A percentile compares a stretch with the other conserved stretches of the same genome.
These are phyloP conservation scores for Fagus sylvatica DNA, from an alignment of 306 rosid species.

Conservation along the genomic window DNA sequence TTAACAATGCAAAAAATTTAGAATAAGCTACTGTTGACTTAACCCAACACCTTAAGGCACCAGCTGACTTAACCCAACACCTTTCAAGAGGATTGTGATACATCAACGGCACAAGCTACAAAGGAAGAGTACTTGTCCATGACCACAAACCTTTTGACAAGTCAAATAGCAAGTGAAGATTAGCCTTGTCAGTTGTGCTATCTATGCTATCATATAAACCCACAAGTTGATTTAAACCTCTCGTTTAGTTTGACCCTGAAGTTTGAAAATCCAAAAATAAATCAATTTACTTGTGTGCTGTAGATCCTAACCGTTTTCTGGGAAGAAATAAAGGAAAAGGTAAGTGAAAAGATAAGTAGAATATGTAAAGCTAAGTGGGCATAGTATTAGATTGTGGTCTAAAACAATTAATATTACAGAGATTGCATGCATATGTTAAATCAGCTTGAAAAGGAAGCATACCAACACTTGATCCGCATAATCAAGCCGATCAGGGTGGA, in stretches of 20 bases:
- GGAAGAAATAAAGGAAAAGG: not conserved
- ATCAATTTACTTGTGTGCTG: not conserved
- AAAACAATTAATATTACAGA: not conserved
- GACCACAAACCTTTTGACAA: no score
- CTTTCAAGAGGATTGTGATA: no score
- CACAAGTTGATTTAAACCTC: not conserved
- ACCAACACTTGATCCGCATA: constrained; percentile 99
- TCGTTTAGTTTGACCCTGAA: not conserved
- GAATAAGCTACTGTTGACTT: not conserved
- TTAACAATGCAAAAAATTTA: not conserved
- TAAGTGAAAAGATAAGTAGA: not conserved
- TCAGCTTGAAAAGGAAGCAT: constrained; percentile 35
- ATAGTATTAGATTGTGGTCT: not conserved
- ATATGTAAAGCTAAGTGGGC: not conserved
- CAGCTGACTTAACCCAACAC: no score
- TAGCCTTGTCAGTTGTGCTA: not conserved
- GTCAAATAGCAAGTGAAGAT: not conserved
- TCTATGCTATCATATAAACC: not conserved
- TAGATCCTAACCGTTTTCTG: not conserved
- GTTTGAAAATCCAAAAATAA: not conserved
- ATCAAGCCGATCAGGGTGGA: constrained; percentile 96
- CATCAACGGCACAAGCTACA: no score
- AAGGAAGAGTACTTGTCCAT: no score
- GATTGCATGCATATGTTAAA: constrained; percentile 19
- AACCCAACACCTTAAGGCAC: no score